phyloP scores from a whole-genome alignment of 495 filamentous ascomycete species.

The Clavariopsis aquatica region DNA sequence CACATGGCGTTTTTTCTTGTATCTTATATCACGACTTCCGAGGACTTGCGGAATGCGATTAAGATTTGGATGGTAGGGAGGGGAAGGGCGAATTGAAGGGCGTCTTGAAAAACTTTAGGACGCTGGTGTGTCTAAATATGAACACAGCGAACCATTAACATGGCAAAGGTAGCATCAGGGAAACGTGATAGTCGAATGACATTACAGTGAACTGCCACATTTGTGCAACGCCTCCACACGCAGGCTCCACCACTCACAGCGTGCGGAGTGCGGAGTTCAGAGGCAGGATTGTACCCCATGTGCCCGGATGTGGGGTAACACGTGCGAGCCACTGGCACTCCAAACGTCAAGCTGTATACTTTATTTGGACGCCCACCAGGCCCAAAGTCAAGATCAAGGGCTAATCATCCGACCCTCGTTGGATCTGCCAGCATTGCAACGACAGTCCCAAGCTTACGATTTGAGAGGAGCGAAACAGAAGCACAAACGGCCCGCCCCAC shows the following conservation, averaged over 20 bases:
- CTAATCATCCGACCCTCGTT: too few relatives aligned
- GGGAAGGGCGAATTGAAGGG: too few relatives aligned
- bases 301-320: conserved; percentile 18
- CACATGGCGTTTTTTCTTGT: neutral
- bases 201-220: neutral
- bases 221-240: neutral
- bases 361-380: conserved; percentile 1
- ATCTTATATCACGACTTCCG: neutral
- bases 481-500: conserved; percentile 26
- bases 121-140: neutral
- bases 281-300: conserved; percentile 15
- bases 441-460: neutral
- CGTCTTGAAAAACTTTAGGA: neutral
- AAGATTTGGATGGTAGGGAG: too few relatives aligned
- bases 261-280: conserved; percentile 1
- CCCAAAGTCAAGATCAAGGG: neutral
- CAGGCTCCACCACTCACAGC: conserved; percentile 2
- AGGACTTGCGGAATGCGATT: neutral
- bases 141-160: neutral
- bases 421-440: too few relatives aligned
- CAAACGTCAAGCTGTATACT: neutral
- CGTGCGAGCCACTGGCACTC: neutral
- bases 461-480: too few relatives aligned
- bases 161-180: neutral
- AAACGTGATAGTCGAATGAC: neutral